Conservation (phyloP, 2,329 filamentous ascomycete species). For the Aspergillus persii region DNA sequence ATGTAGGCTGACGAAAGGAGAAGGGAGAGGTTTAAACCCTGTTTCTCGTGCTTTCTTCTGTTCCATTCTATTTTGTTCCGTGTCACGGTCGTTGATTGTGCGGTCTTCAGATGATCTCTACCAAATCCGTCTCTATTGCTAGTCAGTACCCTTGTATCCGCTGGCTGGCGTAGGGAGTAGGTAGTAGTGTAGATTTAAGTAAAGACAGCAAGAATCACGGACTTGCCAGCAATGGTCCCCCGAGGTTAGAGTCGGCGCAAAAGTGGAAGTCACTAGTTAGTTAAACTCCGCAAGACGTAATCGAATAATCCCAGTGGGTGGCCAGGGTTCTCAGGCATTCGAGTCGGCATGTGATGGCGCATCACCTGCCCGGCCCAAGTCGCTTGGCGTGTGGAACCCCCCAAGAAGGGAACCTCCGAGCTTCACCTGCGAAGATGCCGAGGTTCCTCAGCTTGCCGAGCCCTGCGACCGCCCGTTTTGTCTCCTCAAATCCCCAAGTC, state of each 20-base stretch:
- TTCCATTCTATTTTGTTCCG: background rate
- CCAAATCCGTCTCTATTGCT: background rate
- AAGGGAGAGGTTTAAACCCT: too few species aligned
- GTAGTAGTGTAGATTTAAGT: too few species aligned
- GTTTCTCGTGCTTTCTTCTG: background rate
- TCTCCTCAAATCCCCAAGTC: conserved; percentile 17
- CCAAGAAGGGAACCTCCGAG: conserved; percentile 14
- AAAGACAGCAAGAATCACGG: background rate
- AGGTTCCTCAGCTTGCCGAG: conserved; percentile 33
- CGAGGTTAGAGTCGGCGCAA: too few species aligned
- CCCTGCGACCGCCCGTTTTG: conserved; percentile 19
- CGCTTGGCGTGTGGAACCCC: conserved; percentile 9
- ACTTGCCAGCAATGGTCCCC: background rate
- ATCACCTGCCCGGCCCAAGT: conserved; percentile 26
- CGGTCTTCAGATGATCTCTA: background rate
- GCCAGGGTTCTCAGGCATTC: background rate
- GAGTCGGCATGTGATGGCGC: conserved; percentile 35
- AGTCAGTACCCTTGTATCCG: background rate
- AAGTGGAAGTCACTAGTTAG: too few species aligned
- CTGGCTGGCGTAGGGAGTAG: too few species aligned
- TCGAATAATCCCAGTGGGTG: background rate
- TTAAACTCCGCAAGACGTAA: background rate
- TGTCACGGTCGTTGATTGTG: background rate
- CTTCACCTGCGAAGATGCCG: conserved; percentile 29
- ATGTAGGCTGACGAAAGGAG: too few species aligned